Conservation (phyloP, 2,329 filamentous ascomycete genomes). For the Epichloe uncinata region DNA sequence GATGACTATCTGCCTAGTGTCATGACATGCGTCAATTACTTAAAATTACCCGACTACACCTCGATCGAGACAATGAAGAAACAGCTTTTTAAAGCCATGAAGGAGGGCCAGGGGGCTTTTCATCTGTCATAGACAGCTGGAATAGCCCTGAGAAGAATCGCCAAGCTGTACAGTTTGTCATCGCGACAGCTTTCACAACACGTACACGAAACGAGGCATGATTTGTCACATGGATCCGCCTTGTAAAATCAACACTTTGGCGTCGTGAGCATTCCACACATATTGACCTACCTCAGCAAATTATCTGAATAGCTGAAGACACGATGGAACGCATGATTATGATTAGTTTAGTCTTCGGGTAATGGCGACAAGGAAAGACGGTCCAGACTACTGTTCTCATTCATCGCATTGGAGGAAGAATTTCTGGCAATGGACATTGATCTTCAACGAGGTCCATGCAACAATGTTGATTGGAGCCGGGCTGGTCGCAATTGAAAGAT, state of each 20-base stretch:
- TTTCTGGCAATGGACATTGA: neutral
- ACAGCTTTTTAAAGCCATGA: conserved; percentile 73
- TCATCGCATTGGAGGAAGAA: neutral
- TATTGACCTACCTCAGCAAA: conserved; percentile 6
- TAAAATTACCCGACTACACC: conserved; percentile 93
- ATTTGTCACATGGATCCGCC: conserved; percentile 1
- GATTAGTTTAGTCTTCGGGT: neutral
- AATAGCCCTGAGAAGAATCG: neutral
- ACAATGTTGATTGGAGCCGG: neutral
- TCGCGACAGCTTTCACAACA: neutral
- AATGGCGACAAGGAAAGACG: conserved; percentile 14
- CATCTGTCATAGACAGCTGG: conserved; percentile 56
- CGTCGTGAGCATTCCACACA: conserved; percentile 1
- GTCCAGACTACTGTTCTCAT: conserved; percentile 4
- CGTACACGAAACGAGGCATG: neutral
- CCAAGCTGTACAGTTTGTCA: neutral
- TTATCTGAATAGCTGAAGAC: conserved; percentile 13
- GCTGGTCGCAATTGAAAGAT: neutral
- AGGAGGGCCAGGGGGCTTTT: conserved; percentile 90
- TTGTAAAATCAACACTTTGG: neutral
- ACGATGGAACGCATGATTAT: conserved; percentile 9
- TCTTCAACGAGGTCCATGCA: neutral
- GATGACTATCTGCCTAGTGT: conserved; percentile 99
- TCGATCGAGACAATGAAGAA: conserved; percentile 61
- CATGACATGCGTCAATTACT: conserved; percentile 99